Conservation (phyloP, 2,329 filamentous ascomycete genomes). For the Aspergillus pseudoglaucus region DNA sequence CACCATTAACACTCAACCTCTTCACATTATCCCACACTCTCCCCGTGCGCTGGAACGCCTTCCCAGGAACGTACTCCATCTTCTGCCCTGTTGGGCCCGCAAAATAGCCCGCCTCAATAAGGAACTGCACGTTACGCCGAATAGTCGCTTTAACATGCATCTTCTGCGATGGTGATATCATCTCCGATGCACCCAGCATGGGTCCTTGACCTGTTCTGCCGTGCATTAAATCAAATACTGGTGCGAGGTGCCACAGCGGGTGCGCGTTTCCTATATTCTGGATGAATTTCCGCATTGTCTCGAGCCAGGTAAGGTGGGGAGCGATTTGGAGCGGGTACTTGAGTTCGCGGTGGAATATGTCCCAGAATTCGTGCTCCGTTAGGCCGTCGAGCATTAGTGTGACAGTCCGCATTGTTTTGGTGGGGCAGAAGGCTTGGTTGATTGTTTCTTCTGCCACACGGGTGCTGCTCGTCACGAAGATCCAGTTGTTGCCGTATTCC, state of each 20-base stretch:
- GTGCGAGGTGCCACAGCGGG: constrained; percentile 9
- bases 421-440: constrained; percentile 7
- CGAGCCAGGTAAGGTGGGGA: constrained; percentile 4
- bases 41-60: constrained; percentile 10
- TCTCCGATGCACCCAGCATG: not conserved
- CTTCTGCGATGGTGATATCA: constrained; percentile 6
- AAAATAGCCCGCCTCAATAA: constrained; percentile 8
- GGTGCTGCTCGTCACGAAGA: constrained; percentile 7
- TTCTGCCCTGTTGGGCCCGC: constrained; percentile 11
- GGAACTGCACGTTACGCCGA: constrained; percentile 8
- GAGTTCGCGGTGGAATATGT: constrained; percentile 7
- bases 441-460: constrained; percentile 9
- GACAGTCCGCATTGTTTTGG: constrained; percentile 2
- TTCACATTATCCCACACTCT: constrained; percentile 13
- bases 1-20: constrained; percentile 5
- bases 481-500: constrained; percentile 6
- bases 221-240: constrained; percentile 5
- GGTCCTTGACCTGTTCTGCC: constrained; percentile 1
- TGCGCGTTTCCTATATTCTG: constrained; percentile 1
- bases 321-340: constrained; percentile 5
- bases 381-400: constrained; percentile 7
- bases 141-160: constrained; percentile 9
- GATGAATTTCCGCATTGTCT: constrained; percentile 4
- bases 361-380: constrained; percentile 10
- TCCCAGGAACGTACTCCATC: constrained; percentile 9